A percentile compares a stretch with the other conserved stretches of the same genome.
Evolutionary conservation across 805 yeast genomes (phyloP).

Genomic region (Sungouiella blattae): DNA sequence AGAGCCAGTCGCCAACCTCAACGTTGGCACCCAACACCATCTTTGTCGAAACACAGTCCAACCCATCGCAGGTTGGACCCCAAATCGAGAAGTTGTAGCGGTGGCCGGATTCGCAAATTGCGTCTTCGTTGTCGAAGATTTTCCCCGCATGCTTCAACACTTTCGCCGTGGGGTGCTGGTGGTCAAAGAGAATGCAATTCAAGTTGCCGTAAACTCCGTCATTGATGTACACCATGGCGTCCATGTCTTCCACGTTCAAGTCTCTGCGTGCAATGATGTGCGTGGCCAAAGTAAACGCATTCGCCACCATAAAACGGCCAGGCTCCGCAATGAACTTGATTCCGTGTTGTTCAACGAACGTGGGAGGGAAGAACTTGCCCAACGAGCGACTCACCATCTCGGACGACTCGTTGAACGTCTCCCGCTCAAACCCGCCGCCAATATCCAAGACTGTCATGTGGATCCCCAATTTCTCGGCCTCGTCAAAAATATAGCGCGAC

Average conservation of each 20-base stretch:
- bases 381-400: conserved; percentile 53
- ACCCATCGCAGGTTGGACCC: conserved; percentile 99
- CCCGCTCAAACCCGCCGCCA: conserved; percentile 88
- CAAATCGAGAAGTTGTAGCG: conserved; percentile 61
- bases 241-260: conserved; percentile 22
- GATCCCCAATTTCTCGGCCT: conserved; percentile 45
- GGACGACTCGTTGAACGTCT: conserved; percentile 59
- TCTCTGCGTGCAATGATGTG: conserved; percentile 83
- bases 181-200: conserved; percentile 92
- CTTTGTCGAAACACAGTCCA: conserved; percentile 70
- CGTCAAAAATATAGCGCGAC: conserved; percentile 63
- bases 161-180: conserved; percentile 71
- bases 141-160: conserved; percentile 43
- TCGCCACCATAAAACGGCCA: conserved; percentile 84
- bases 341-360: conserved; percentile 18
- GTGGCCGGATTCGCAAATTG: conserved; percentile 4
- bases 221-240: conserved; percentile 78
- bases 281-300: conserved; percentile 80
- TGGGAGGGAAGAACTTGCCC: conserved; percentile 55
- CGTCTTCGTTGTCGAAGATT: background rate
- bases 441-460: conserved; percentile 64
- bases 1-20: conserved; percentile 88
- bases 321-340: conserved; percentile 80
- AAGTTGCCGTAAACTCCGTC: conserved; percentile 96
- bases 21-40: conserved; percentile 56